phyloP scores from a whole-genome alignment of 345 rosid genomes.

The Leavenworthia alabamica region DNA sequence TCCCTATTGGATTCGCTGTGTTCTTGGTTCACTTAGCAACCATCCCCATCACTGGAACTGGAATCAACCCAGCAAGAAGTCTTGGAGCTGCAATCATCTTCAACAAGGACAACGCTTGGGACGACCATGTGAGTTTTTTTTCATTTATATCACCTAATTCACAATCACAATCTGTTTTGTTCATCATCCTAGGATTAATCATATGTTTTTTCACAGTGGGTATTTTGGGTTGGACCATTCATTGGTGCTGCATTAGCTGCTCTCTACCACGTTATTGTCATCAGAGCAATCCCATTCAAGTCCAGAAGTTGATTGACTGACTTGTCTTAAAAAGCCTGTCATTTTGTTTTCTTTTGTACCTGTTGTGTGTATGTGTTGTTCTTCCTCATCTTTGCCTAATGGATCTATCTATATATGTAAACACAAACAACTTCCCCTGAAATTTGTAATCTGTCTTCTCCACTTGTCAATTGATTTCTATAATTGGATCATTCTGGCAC shows the following conservation, averaged over 20 bases:
- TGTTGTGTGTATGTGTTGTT: neutral
- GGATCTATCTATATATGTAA: slow-evolving; percentile 6
- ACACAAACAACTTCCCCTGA: neutral
- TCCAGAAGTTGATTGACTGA: slow-evolving; percentile 26
- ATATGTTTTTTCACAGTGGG: slow-evolving; percentile 31
- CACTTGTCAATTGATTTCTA: neutral
- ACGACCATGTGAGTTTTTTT: slow-evolving; percentile 43
- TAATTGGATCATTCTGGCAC: neutral
- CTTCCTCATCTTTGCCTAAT: no score
- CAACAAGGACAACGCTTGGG: slow-evolving; percentile 46
- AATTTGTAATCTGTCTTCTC: neutral
- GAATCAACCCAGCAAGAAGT: slow-evolving; percentile 51
- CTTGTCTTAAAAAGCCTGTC: neutral
- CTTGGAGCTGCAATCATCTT: slow-evolving; percentile 44
- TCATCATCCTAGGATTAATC: neutral
- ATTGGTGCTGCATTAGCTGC: slow-evolving; percentile 52
- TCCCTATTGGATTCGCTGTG: slow-evolving; percentile 49
- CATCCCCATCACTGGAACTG: slow-evolving; percentile 45
- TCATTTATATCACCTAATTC: no score
- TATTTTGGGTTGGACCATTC: slow-evolving; percentile 59
- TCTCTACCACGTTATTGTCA: slow-evolving; percentile 44
- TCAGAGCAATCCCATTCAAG: slow-evolving; percentile 51
- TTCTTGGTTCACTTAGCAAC: slow-evolving; percentile 52
- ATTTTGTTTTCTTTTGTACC: slow-evolving; percentile 12
- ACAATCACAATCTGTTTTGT: neutral